Evolutionary conservation across 768 basidiomycete species (phyloP).

Genomic region (Rhodotorula graminis): DNA sequence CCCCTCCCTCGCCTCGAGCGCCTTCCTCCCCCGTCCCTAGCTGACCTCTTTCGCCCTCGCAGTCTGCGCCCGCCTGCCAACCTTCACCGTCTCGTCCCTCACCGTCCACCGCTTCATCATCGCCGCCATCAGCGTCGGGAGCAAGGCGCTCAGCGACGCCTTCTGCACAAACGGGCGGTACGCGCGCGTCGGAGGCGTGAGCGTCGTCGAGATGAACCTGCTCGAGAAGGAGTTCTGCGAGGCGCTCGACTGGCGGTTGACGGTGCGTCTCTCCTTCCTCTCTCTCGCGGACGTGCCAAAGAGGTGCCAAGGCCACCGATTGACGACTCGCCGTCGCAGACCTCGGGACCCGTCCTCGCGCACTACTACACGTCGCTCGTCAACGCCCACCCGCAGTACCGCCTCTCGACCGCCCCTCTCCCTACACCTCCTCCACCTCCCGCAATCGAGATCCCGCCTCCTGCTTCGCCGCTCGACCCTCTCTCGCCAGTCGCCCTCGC

Average conservation of each 20-base stretch:
- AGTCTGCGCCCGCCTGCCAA: slow-evolving; percentile 77
- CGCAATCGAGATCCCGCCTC: neutral
- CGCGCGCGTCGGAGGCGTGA: slow-evolving; percentile 92
- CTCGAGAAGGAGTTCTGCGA: slow-evolving; percentile 89
- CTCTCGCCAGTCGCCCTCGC: neutral
- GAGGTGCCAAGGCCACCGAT: too few species aligned
- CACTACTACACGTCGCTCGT: slow-evolving; percentile 43
- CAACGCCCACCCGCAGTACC: slow-evolving; percentile 31
- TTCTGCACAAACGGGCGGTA: slow-evolving; percentile 94
- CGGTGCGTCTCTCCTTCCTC: slow-evolving; percentile 57
- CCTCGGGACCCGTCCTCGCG: slow-evolving; percentile 35
- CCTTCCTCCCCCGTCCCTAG: neutral
- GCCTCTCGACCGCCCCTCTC: slow-evolving; percentile 13
- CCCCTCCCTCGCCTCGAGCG: neutral
- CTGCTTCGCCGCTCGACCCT: neutral
- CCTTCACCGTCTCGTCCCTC: slow-evolving; percentile 88
- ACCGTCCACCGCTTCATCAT: slow-evolving; percentile 98
- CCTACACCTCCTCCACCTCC: slow-evolving; percentile 5
- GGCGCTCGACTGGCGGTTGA: slow-evolving; percentile 89
- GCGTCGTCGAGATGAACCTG: slow-evolving; percentile 81
- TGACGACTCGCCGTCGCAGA: slow-evolving; percentile 17
- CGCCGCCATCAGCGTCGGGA: slow-evolving; percentile 81
- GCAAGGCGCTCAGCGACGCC: slow-evolving; percentile 89
- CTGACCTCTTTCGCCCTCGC: neutral
- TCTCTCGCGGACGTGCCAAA: too few species aligned